Base-by-base conservation (phyloP, 2,329 filamentous ascomycete genomes). In the Exutisphaerella laricina region DNA sequence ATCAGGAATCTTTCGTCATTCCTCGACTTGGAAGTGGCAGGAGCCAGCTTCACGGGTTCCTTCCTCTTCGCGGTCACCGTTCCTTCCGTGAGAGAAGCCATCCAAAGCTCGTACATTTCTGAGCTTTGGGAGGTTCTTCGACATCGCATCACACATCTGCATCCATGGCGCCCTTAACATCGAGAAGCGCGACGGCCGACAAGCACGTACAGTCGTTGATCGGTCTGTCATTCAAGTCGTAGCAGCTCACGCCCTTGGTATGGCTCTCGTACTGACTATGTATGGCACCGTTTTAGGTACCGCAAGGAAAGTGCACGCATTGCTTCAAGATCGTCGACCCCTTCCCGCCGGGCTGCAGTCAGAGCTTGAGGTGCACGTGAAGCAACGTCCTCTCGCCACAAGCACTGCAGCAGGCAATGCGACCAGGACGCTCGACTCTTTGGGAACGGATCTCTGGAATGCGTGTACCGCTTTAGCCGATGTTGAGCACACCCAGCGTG, bases 371-470 rank as follows among this genome's bases (percentile, higher is more conserved):
- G 36, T 8, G 8, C 38, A 47, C 17, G 44, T 58, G 30, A 50
- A 42, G 29, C 43, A 48, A 4, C 45, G 53, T 2, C 41, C 49
- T 9, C 32, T 51, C 8, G 28, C 31, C 4, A 36, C 46, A 16
- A 35, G 35, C 13, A 38, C 50, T 6, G 52, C 58, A 4, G 51
- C 61, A 3, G 28, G 17, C 10, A 29, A 18, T 6, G 68, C 61
- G 40, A 66, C 69, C 30, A 61, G 66, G 17, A 70, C 75, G 4
- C 64, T 86, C 3, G 80, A 85, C 47, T 61, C 53, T 4, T 53
- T 69, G 5, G 84, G 77, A 42, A 73, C 75, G 0, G 66, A 69
- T 17, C 64, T 88, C 5, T 88, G 83, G 84, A 88, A 88, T 50
- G 79, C 79, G 29, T 79, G 79, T 1, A 72, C 74, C 18, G 57